Conservation (phyloP, 441 rosid species). For the Erysimum cheiri region DNA sequence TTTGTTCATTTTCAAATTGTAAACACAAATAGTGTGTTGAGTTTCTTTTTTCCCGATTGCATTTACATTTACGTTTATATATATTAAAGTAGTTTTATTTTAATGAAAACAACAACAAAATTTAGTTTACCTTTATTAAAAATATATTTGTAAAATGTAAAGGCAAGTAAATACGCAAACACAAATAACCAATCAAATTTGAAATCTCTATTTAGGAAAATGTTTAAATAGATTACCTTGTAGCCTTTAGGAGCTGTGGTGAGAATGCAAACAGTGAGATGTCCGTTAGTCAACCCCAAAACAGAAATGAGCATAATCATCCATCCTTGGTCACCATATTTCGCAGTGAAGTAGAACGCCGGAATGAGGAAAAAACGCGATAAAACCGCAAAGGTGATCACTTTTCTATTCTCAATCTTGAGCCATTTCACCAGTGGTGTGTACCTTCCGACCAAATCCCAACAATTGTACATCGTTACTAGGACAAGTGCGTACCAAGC, state of each 20-base stretch:
- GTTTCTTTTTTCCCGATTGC: too few relatives aligned
- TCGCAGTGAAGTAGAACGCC: conserved; percentile 85
- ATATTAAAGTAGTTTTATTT: too few relatives aligned
- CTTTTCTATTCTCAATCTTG: conserved; percentile 73
- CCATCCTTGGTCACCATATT: conserved; percentile 90
- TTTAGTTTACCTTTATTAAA: too few relatives aligned
- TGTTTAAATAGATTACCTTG: conserved; percentile 54
- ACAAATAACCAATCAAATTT: not conserved
- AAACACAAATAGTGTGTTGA: not conserved
- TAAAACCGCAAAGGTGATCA: conserved; percentile 52
- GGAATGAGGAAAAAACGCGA: conserved; percentile 72
- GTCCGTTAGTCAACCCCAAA: conserved; percentile 78
- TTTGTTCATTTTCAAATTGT: not conserved
- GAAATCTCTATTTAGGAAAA: not conserved
- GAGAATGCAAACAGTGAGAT: conserved; percentile 80
- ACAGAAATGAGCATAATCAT: conserved; percentile 77
- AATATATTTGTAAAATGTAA: too few relatives aligned
- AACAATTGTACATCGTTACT: conserved; percentile 65
- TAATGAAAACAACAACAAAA: too few relatives aligned
- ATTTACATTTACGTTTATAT: too few relatives aligned
- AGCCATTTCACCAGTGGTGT: conserved; percentile 63
- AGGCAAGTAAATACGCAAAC: not conserved
- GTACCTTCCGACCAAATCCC: conserved; percentile 77
- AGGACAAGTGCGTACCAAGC: conserved; percentile 81
- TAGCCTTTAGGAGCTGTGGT: conserved; percentile 87